Evolutionary conservation across 768 basidiomycete species (phyloP).

Genomic region (Panus rudis): DNA sequence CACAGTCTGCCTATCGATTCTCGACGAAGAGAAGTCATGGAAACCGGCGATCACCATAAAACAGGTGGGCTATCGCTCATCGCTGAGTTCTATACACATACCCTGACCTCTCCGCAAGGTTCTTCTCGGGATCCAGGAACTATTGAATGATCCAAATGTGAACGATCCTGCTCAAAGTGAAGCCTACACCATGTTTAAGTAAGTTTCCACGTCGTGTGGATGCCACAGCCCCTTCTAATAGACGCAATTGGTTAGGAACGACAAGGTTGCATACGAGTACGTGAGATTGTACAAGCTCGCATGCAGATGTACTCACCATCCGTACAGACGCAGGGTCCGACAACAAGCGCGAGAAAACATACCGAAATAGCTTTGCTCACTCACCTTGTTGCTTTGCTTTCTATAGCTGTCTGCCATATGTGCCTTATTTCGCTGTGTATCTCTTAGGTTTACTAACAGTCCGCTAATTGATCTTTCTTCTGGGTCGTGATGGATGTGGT

Average conservation of each 20-base stretch:
- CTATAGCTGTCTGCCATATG: too few species aligned
- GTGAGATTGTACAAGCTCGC: slow-evolving; percentile 19
- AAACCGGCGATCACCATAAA: slow-evolving; percentile 99
- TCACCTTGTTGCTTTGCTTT: not conserved
- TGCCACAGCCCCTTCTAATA: too few species aligned
- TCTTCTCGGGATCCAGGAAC: slow-evolving; percentile 90
- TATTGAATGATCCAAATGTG: slow-evolving; percentile 92
- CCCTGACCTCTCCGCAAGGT: slow-evolving; percentile 70
- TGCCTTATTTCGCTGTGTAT: too few species aligned
- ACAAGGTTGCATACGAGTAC: slow-evolving; percentile 89
- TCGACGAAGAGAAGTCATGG: slow-evolving; percentile 99
- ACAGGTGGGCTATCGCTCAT: slow-evolving; percentile 62
- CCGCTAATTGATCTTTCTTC: too few species aligned
- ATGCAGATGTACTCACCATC: not conserved
- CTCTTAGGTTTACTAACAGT: too few species aligned
- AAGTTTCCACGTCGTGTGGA: too few species aligned
- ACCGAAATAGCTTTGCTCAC: slow-evolving; percentile 55
- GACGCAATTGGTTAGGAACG: too few species aligned
- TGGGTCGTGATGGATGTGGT: too few species aligned
- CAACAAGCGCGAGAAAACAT: slow-evolving; percentile 86
- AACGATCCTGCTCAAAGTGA: slow-evolving; percentile 98
- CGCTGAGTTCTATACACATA: not conserved
- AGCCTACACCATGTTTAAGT: slow-evolving; percentile 99
- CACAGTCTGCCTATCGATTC: slow-evolving; percentile 94
- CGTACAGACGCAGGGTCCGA: slow-evolving; percentile 63